Evolutionary conservation across 306 rosid genomes (phyloP).

Genomic region (Pterocarpus macrocarpus): DNA sequence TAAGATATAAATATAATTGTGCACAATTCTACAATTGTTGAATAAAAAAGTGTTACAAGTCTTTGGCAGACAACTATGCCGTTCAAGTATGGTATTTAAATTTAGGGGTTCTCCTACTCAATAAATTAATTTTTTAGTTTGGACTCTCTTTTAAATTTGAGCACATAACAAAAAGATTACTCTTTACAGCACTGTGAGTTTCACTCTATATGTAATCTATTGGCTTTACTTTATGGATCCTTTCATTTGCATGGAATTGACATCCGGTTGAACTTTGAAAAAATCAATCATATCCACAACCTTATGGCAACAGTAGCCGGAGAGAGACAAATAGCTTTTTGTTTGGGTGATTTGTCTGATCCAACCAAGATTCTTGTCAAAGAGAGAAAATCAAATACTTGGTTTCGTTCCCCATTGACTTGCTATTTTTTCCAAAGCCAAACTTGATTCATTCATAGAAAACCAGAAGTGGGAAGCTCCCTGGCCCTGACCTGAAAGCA

Average conservation of each 20-base stretch:
- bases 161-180: background rate
- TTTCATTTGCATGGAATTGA: constrained; percentile 25
- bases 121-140: too few relatives aligned
- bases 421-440: constrained; percentile 5
- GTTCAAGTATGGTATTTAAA: too few relatives aligned
- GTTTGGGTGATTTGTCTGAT: constrained; percentile 3
- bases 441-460: constrained; percentile 33
- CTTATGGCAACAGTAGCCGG: background rate
- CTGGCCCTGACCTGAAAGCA: constrained; percentile 14
- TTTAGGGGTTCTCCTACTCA: too few relatives aligned
- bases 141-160: too few relatives aligned
- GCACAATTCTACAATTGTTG: background rate
- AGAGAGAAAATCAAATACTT: constrained; percentile 17
- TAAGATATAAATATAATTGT: background rate
- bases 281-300: constrained; percentile 42
- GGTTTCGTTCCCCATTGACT: background rate
- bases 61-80: too few relatives aligned
- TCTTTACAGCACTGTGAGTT: constrained; percentile 7
- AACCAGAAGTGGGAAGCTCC: constrained; percentile 16
- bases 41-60: background rate
- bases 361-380: background rate
- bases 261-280: constrained; percentile 27
- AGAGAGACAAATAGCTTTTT: constrained; percentile 37
- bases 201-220: constrained; percentile 20
- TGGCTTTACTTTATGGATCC: background rate